Conservation (phyloP, 371 early-diverging fungal genomes). For the Circinella umbellata region DNA sequence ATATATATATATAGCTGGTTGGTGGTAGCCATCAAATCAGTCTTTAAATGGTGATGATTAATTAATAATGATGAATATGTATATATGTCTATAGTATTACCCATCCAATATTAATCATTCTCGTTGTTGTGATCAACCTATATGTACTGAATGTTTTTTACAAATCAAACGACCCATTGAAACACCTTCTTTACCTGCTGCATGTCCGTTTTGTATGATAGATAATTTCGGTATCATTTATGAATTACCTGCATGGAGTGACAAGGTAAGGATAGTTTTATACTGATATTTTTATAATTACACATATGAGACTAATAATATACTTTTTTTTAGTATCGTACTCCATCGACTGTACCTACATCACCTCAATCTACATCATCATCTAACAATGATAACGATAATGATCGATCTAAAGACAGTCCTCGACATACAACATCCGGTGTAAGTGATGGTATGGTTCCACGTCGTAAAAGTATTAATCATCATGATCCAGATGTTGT, state of each 20-base stretch:
- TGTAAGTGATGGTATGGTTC: conserved; percentile 26
- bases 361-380: not conserved
- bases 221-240: conserved; percentile 86
- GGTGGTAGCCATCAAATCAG: no score
- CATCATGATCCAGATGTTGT: conserved; percentile 72
- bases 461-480: conserved; percentile 62
- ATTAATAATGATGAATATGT: not conserved
- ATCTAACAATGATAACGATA: not conserved
- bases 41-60: no score
- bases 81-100: conserved; percentile 67
- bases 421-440: conserved; percentile 48
- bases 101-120: conserved; percentile 92
- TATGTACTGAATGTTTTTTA: conserved; percentile 95
- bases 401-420: conserved; percentile 1
- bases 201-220: conserved; percentile 89
- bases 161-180: conserved; percentile 85
- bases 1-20: not conserved
- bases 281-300: not conserved
- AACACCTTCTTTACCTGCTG: conserved; percentile 54
- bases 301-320: not conserved
- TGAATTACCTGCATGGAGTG: conserved; percentile 57
- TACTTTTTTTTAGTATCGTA: not conserved
- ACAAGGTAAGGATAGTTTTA: conserved; percentile 15
- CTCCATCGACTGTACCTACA: not conserved
- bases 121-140: conserved; percentile 94